Evolutionary conservation across 75 land plant species (phyloP).

Genomic region (Picea glauca): DNA sequence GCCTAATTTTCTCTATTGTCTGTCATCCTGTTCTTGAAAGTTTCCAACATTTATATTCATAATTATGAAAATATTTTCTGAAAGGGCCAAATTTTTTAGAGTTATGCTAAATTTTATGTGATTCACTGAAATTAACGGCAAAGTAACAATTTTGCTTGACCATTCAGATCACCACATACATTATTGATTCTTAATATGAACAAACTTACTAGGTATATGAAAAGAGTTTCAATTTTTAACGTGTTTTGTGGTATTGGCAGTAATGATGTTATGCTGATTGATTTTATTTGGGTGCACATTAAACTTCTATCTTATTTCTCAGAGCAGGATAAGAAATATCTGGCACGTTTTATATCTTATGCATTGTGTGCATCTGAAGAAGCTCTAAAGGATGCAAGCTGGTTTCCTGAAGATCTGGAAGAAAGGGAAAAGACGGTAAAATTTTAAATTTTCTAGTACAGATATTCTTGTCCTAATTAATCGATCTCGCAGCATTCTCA

Average conservation of each 20-base stretch:
- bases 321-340: conserved; percentile 59
- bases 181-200: not conserved
- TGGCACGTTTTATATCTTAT: conserved; percentile 83
- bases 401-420: conserved; percentile 61
- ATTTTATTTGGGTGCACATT: not conserved
- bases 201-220: not conserved
- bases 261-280: not conserved
- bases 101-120: not conserved
- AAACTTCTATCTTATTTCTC: conserved; percentile 9
- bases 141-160: conserved; percentile 1
- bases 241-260: conserved; percentile 1
- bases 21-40: not conserved
- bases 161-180: not conserved
- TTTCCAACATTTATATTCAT: not conserved
- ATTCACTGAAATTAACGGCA: not conserved
- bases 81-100: not conserved
- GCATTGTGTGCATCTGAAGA: conserved; percentile 95
- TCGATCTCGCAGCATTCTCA: not conserved
- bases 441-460: conserved; percentile 3
- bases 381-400: conserved; percentile 88
- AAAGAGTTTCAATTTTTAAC: not conserved
- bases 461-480: not conserved
- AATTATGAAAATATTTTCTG: not conserved
- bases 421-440: conserved; percentile 75
- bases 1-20: not conserved